These are phyloP conservation scores for Tulasnella sp. DNA, from an alignment of 768 basidiomycete genomes.

Conservation along the genomic window DNA sequence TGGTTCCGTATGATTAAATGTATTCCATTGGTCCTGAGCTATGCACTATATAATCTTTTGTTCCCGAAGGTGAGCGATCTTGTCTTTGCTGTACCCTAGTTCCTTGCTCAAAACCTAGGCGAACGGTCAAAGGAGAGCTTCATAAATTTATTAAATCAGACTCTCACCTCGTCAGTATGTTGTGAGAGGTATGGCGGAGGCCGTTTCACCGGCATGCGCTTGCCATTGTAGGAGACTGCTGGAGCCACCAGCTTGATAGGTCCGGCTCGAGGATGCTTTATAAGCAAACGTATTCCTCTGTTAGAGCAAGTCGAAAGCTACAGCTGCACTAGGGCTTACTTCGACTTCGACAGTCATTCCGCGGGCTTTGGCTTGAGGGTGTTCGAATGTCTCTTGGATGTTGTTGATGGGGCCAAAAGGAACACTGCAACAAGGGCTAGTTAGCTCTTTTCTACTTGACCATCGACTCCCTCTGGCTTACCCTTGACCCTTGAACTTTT, in stretches of 20 bases:
- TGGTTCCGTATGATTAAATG: constrained; percentile 8
- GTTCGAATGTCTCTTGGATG: constrained; percentile 82
- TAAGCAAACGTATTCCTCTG: constrained; percentile 5
- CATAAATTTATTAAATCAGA: not conserved
- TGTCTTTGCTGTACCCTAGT: constrained; percentile 13
- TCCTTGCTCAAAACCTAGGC: constrained; percentile 16
- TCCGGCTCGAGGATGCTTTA: constrained; percentile 66
- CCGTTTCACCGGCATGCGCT: constrained; percentile 65
- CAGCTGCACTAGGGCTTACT: constrained; percentile 44
- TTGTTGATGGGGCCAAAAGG: constrained; percentile 92
- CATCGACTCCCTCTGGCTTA: constrained; percentile 39
- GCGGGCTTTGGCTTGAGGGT: constrained; percentile 80
- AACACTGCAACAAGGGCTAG: constrained; percentile 46
- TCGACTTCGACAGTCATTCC: constrained; percentile 72
- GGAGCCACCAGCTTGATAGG: constrained; percentile 76
- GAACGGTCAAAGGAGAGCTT: not conserved
- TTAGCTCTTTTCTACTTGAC: not conserved
- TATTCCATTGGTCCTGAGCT: not conserved
- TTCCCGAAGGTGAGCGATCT: constrained; percentile 13
- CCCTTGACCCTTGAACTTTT: constrained; percentile 72
- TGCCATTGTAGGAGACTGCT: constrained; percentile 76
- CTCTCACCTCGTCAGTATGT: constrained; percentile 68
- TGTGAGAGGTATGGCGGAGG: constrained; percentile 88
- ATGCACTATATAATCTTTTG: constrained; percentile 16
- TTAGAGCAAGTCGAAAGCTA: not conserved